Evolutionary conservation across 176 grass and related monocot genomes (phyloP).

Genomic region (Bonia amplexicaulis): DNA sequence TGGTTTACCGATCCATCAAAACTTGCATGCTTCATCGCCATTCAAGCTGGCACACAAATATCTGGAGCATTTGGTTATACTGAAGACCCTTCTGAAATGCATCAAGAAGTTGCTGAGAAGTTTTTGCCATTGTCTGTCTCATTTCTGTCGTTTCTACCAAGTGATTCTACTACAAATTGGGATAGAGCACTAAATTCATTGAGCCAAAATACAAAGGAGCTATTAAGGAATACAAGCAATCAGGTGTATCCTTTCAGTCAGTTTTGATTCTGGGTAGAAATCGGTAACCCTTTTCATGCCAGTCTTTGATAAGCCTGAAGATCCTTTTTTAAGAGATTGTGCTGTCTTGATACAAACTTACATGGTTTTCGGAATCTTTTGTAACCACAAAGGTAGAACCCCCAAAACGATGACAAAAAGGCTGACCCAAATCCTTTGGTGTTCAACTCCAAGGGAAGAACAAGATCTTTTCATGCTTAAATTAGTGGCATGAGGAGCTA

Average conservation of each 20-base stretch:
- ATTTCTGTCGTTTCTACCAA: slow-evolving; percentile 45
- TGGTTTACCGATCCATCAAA: slow-evolving; percentile 71
- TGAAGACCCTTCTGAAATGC: slow-evolving; percentile 40
- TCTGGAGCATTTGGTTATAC: slow-evolving; percentile 73
- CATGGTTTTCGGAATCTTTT: not conserved
- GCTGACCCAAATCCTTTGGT: not conserved
- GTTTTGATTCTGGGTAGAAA: slow-evolving; percentile 69
- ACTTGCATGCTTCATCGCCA: slow-evolving; percentile 81
- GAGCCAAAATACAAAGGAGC: slow-evolving; percentile 44
- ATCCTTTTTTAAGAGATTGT: no score
- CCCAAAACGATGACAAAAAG: not conserved
- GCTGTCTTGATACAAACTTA: not conserved
- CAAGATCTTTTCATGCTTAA: no score
- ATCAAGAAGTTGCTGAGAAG: slow-evolving; percentile 47
- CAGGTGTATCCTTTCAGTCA: slow-evolving; percentile 49
- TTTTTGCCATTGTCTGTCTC: slow-evolving; percentile 70
- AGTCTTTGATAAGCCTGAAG: slow-evolving; percentile 84
- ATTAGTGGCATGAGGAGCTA: no score
- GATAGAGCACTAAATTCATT: slow-evolving; percentile 31
- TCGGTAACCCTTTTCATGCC: slow-evolving; percentile 78
- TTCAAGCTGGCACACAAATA: slow-evolving; percentile 78
- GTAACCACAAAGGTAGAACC: not conserved
- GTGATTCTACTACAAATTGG: slow-evolving; percentile 47
- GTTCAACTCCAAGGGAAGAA: no score
- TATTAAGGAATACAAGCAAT: slow-evolving; percentile 30